Base-by-base conservation (phyloP, 2,329 filamentous ascomycete genomes). In the Ophiostoma tasmaniense region DNA sequence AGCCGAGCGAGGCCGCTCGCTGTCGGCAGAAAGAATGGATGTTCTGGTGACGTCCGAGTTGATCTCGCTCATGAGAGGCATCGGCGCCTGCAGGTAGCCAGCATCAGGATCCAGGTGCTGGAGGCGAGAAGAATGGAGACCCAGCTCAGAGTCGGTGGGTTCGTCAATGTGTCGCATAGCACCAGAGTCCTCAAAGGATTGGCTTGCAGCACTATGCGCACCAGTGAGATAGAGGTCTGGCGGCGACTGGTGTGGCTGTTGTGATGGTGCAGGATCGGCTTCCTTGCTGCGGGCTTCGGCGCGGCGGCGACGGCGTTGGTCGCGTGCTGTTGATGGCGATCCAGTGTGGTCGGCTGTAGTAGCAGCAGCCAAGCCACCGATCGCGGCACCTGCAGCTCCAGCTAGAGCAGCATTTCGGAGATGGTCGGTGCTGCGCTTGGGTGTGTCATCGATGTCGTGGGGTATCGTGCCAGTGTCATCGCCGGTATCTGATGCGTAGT, bases 11-110 rank as follows among this genome's bases (percentile, higher is more conserved):
- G 91, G 89, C 67, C 88, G 82, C 72, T 92, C 91, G 0, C 91
- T 91, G 35, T 90, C 88, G 37, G 91, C 90, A 5, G 93, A 95
- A 22, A 95, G 80, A 68, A 98, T 91, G 0, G 94, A 97, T 20
- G 90, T 90, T 73, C 94, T 85, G 0, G 94, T 98, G 68, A 97
- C 79, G 67, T 97, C 93, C 0, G 94, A 96, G 73, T 91, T 90
- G 69, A 96, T 86, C 69, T 92, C 91, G 78, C 93, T 97, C 78
- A 90, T 89, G 71, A 97, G 84, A 2, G 94, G 94, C 89, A 97
- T 92, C 6, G 91, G 91, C 7, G 93, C 82, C 17, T 91, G 85
- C 66, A 87, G 81, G 67, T 69, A 72, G 30, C 66, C 55, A 1
- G 35, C 50, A 14, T 68, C 66, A 1, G 87, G 83, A 70, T 85